Percentiles rank a stretch among this genome's conserved stretches.
phyloP scores from a whole-genome alignment of 108 stramenopile species.

The Nitzschia sp. region DNA sequence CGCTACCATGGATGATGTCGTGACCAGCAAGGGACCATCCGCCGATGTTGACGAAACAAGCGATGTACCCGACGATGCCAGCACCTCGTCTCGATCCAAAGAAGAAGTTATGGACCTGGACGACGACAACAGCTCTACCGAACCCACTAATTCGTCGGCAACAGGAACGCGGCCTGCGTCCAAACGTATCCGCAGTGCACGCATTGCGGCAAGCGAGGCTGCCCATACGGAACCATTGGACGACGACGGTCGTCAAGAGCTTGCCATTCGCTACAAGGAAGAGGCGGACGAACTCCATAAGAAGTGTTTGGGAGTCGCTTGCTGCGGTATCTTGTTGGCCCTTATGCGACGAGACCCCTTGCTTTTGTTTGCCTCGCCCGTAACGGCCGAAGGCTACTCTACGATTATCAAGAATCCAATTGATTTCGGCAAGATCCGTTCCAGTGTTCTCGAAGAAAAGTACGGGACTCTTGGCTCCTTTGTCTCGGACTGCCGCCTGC shows the following conservation, averaged over 20 bases:
- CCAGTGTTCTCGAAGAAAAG: conserved; percentile 53
- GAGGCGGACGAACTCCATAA: conserved; percentile 57
- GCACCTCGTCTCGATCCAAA: not conserved
- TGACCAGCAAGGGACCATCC: not conserved
- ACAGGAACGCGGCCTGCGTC: not conserved
- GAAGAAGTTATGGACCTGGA: conserved; percentile 23
- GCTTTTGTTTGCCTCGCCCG: conserved; percentile 78
- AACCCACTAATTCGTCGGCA: not conserved
- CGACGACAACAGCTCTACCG: conserved; percentile 1
- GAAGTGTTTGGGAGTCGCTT: conserved; percentile 61
- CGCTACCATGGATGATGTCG: not conserved
- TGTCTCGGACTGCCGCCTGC: conserved; percentile 56
- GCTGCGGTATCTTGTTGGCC: conserved; percentile 66
- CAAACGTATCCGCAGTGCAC: conserved; percentile 17
- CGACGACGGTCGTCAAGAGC: conserved; percentile 36
- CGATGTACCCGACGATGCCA: conserved; percentile 11
- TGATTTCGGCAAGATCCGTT: conserved; percentile 71
- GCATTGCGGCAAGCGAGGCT: conserved; percentile 12
- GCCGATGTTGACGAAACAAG: not conserved
- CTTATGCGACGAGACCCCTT: conserved; percentile 80
- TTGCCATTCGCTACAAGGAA: conserved; percentile 47
- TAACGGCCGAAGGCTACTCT: conserved; percentile 63
- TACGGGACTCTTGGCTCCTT: conserved; percentile 77
- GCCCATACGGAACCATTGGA: not conserved
- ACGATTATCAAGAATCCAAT: conserved; percentile 71